Conservation (phyloP, 2,329 filamentous ascomycete genomes). For the Colletotrichum sp. region DNA sequence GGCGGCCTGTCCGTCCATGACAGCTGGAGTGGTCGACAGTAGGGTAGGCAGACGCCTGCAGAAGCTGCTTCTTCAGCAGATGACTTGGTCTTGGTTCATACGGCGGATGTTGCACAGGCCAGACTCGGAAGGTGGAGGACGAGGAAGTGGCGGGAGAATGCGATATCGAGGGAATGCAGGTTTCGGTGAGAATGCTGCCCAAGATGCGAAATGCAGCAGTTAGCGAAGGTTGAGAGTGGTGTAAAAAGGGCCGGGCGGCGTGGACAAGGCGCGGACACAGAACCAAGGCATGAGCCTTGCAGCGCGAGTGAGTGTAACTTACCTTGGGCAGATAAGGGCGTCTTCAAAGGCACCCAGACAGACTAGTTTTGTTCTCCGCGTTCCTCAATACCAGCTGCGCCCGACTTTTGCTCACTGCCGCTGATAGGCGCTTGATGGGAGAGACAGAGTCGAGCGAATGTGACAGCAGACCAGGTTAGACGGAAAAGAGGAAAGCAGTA, state of each 20-base stretch:
- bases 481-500: neutral
- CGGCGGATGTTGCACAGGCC: neutral
- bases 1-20: conserved; percentile 35
- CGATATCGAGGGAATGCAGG: neutral
- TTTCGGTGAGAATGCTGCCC: conserved; percentile 13
- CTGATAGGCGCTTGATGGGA: neutral
- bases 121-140: neutral
- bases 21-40: conserved; percentile 11
- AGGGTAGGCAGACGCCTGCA: neutral
- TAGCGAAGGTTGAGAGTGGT: neutral
- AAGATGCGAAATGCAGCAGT: neutral
- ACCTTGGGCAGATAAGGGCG: neutral
- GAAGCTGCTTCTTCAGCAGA: conserved; percentile 14
- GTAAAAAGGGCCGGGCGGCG: neutral
- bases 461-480: neutral
- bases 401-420: neutral
- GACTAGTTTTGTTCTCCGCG: neutral
- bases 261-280: neutral
- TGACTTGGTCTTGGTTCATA: conserved; percentile 6
- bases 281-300: neutral
- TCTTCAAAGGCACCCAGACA: neutral
- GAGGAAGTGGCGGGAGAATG: neutral
- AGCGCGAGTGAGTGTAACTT: neutral
- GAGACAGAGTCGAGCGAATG: neutral
- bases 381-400: neutral